Evolutionary conservation across 2,329 filamentous ascomycete species (phyloP), one percentile per base, ranked within the genome.

Genomic region (Shiraia bambusicola): DNA sequence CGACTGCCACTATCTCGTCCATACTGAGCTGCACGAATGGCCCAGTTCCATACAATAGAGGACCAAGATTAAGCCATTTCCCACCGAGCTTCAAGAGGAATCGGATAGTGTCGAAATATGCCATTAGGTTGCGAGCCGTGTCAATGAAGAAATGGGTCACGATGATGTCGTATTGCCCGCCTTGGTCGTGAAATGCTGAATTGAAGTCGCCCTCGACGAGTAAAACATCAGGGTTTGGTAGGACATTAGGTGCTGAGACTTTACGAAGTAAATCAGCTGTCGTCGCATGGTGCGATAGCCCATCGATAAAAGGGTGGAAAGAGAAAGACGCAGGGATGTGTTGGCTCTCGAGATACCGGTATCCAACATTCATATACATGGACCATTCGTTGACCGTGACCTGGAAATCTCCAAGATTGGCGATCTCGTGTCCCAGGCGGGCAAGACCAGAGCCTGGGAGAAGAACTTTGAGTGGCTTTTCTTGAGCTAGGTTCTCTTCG

Each of bases 91-190:
- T 70, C 2, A 82, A 66, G 0, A 78, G 51, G 0, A 58, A 58
- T 35, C 75, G 67, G 30, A 81, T 81, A 0, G 72, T 79, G 26
- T 81, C 76, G 5, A 82, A 66, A 45, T 82, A 82, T 0, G 54
- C 63, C 56, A 80, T 69, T 1, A 81, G 57, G 39, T 82, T 82
- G 0, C 77, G 71, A 0, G 79, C 79, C 0, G 79, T 82, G 52
- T 82, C 79, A 49, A 82, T 81, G 61, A 82, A 82, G 63, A 81
- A 82, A 30, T 80, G 72, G 0, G 79, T 81, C 0, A 80, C 59
- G 0, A 82, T 60, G 1, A 72, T 66, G 38, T 82, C 78, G 55
- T 71, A 81, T 3, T 49, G 44, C 0, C 46, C 52, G 5, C 40
- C 16, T 28, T 52, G 41, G n/a, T 44, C 42, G 10, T 39, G 32